A percentile compares a stretch with the other conserved stretches of the same genome.
These are phyloP conservation scores for Saitozyma podzolica DNA, from an alignment of 768 basidiomycete genomes.

Conservation along the genomic window DNA sequence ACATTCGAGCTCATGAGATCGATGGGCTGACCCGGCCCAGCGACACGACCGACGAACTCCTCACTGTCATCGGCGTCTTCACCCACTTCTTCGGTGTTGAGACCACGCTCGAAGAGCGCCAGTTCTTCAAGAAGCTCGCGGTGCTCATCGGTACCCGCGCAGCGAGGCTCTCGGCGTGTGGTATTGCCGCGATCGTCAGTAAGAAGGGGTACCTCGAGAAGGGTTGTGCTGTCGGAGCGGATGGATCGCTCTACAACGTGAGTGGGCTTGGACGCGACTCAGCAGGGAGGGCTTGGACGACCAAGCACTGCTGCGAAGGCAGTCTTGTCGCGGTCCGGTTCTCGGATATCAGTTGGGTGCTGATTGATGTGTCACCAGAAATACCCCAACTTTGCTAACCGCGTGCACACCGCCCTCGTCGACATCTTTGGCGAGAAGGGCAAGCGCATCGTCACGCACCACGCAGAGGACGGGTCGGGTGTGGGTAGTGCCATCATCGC, in stretches of 20 bases:
- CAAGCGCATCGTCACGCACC: slow-evolving; percentile 73
- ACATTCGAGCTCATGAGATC: neutral
- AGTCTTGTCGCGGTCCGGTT: neutral
- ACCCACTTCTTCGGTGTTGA: slow-evolving; percentile 95
- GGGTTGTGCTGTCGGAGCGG: slow-evolving; percentile 63
- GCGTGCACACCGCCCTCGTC: slow-evolving; percentile 85
- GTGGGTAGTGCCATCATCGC: slow-evolving; percentile 97
- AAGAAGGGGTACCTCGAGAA: slow-evolving; percentile 93
- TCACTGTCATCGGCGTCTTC: slow-evolving; percentile 97
- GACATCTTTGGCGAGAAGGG: slow-evolving; percentile 98
- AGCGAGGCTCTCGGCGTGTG: slow-evolving; percentile 87
- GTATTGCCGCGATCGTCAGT: slow-evolving; percentile 92
- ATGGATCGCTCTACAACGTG: slow-evolving; percentile 94
- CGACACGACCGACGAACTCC: slow-evolving; percentile 92
- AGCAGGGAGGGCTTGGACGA: too few relatives aligned
- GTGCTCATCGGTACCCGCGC: slow-evolving; percentile 85
- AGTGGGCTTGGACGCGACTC: too few relatives aligned
- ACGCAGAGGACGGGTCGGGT: slow-evolving; percentile 88
- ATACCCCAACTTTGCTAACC: slow-evolving; percentile 93
- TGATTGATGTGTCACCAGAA: slow-evolving; percentile 61
- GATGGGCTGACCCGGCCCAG: slow-evolving; percentile 54
- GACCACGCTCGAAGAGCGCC: slow-evolving; percentile 91
- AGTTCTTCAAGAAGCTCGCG: slow-evolving; percentile 94
- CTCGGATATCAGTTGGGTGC: neutral
- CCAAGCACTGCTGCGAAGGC: too few relatives aligned